Evolutionary conservation across 495 filamentous ascomycete species (phyloP), one percentile per base, ranked within the genome.

Genomic region (Trichocladium antarcticum): DNA sequence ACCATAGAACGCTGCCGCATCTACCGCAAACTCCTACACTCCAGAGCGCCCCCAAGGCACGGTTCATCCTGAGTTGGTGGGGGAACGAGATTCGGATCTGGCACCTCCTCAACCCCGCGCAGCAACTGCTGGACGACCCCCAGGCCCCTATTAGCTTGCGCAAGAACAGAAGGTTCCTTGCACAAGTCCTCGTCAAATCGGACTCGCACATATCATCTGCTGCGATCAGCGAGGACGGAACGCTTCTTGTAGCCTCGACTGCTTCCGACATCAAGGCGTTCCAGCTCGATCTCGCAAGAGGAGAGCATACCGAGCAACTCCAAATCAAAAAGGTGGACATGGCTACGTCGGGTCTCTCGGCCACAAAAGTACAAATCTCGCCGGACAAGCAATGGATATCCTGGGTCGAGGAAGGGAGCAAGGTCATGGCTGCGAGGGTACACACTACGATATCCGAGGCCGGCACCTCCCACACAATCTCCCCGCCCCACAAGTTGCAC

Each of bases 51-150:
- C 74, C 81, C 2, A 78, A 74, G 16, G 76, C 76, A 27, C 75
- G 90, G 31, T 63, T 94, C 15, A 67, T 98, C 10, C 78, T 90
- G 67, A 88, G 85, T 58, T 97, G 87, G 83, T 99, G 92, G 92
- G 85, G 90, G 45, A 75, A 82, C 52, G 85, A 95, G 57, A 69
- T 96, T 20, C 79, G 79, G 50, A 78, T 99, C 50, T 99, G 89
- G 89, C 78, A 79, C 37, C 59, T 89, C 12, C 71, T 38, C 61
- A 62, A 65, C 61, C 63, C 74, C 38, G 63, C 74, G 41, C 63
- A 67, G 12, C 65, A 73, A 34, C 62, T 75, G 24, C 66, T 75
- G 53, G 70, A 64, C 14, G 57, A 47, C 42, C 55, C 64, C 3
- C 62, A 68, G 8, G 57, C 56, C 15, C 63, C 68, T 8, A 52